Percentiles rank a stretch among this genome's conserved stretches.
phyloP scores from a whole-genome alignment of 1,284 basidiomycete species.

The Sporisorium graminicola region DNA sequence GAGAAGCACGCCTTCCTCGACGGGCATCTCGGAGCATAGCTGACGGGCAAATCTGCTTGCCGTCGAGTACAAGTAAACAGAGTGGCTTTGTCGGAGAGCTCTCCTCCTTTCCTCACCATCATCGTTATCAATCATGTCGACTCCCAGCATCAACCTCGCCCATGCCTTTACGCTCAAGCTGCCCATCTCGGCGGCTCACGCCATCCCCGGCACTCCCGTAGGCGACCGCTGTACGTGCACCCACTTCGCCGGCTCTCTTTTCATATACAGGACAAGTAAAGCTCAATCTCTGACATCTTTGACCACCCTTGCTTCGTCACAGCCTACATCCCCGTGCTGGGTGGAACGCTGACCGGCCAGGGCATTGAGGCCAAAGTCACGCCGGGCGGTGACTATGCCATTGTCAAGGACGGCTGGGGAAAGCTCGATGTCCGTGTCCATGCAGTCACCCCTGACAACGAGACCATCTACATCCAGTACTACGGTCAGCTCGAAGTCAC shows the following conservation, averaged over 20 bases:
- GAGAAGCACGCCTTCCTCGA: neutral
- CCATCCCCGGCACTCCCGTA: constrained; percentile 25
- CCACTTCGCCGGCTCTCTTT: too few relatives aligned
- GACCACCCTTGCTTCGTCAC: neutral
- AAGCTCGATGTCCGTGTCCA: constrained; percentile 48
- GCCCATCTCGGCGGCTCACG: constrained; percentile 4
- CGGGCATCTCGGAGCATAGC: too few relatives aligned
- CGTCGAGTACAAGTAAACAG: neutral
- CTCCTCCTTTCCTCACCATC: neutral
- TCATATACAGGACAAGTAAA: neutral
- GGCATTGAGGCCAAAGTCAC: constrained; percentile 38
- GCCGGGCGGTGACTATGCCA: constrained; percentile 41
- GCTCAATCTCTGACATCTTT: neutral
- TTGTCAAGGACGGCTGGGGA: constrained; percentile 43
- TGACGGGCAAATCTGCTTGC: too few relatives aligned
- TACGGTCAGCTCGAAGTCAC: constrained; percentile 41
- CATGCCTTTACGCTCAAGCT: constrained; percentile 45
- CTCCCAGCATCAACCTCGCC: constrained; percentile 36
- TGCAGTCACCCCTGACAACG: constrained; percentile 31
- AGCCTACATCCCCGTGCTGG: constrained; percentile 33
- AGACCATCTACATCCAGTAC: constrained; percentile 45
- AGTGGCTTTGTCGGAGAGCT: neutral
- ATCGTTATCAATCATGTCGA: constrained; percentile 17
- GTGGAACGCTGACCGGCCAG: constrained; percentile 27
- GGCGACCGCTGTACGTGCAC: constrained; percentile 36